Conservation (phyloP, 2,329 filamentous ascomycete species). For the Penicillium sp. region DNA sequence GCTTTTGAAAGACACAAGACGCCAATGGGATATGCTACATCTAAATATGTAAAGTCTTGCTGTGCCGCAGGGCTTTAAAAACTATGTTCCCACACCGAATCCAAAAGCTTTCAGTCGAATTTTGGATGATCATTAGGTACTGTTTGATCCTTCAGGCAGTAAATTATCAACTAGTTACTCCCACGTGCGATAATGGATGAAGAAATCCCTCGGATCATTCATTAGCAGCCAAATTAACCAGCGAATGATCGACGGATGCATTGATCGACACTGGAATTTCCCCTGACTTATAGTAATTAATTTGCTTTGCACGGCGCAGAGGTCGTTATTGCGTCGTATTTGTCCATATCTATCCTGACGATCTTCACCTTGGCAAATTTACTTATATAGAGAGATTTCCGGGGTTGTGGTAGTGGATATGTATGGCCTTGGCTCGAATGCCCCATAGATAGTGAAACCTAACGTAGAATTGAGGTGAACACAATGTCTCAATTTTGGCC, state of each 20-base stretch:
- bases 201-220: no score
- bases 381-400: neutral
- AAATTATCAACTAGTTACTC: no score
- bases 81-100: no score
- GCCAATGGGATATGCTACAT: neutral
- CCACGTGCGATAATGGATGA: no score
- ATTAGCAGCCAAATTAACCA: no score
- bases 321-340: neutral
- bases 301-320: neutral
- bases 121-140: no score
- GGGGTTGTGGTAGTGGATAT: neutral
- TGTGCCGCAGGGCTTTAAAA: no score
- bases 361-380: neutral
- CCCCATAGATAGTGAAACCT: neutral
- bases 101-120: no score
- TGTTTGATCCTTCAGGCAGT: no score
- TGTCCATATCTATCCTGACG: neutral
- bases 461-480: neutral
- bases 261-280: no score
- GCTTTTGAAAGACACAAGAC: neutral
- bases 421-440: neutral
- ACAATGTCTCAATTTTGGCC: constrained; percentile 5
- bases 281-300: no score
- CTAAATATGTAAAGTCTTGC: neutral
- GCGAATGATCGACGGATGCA: no score